Conservation (phyloP, 768 basidiomycete species). For the Leccinellum luteum region DNA sequence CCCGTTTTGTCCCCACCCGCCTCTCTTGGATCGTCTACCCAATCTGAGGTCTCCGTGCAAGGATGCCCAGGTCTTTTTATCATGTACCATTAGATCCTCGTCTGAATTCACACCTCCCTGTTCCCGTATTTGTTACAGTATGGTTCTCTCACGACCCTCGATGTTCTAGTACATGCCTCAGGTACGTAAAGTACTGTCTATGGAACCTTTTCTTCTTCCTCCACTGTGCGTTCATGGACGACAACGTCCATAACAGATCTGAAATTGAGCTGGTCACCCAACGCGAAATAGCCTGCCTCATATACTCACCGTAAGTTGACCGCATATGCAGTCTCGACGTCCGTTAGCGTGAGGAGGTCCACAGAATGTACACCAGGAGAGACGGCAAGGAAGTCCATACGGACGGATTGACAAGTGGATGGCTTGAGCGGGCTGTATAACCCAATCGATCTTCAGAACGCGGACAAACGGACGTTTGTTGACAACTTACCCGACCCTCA, state of each 20-base stretch:
- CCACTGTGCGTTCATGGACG: slow-evolving; percentile 49
- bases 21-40: not conserved
- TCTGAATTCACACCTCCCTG: slow-evolving; percentile 7
- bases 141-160: slow-evolving; percentile 12
- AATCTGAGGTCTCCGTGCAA: slow-evolving; percentile 3
- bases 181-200: slow-evolving; percentile 16
- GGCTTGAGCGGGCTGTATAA: slow-evolving; percentile 67
- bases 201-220: slow-evolving; percentile 4
- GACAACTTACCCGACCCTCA: slow-evolving; percentile 70
- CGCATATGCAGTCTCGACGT: slow-evolving; percentile 68
- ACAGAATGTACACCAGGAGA: slow-evolving; percentile 78
- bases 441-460: not conserved
- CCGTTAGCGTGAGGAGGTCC: slow-evolving; percentile 67
- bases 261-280: slow-evolving; percentile 3
- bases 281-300: not conserved
- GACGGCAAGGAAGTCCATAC: slow-evolving; percentile 83
- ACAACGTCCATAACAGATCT: slow-evolving; percentile 78
- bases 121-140: slow-evolving; percentile 22
- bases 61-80: slow-evolving; percentile 10
- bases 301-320: slow-evolving; percentile 66
- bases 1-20: not conserved
- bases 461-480: not conserved
- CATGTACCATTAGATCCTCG: slow-evolving; percentile 21
- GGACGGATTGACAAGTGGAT: slow-evolving; percentile 79
- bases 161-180: slow-evolving; percentile 9